Percentiles rank a stretch among this genome's conserved stretches.
Evolutionary conservation across 2,329 filamentous ascomycete species (phyloP).

Genomic region (Neospermospora avenae): DNA sequence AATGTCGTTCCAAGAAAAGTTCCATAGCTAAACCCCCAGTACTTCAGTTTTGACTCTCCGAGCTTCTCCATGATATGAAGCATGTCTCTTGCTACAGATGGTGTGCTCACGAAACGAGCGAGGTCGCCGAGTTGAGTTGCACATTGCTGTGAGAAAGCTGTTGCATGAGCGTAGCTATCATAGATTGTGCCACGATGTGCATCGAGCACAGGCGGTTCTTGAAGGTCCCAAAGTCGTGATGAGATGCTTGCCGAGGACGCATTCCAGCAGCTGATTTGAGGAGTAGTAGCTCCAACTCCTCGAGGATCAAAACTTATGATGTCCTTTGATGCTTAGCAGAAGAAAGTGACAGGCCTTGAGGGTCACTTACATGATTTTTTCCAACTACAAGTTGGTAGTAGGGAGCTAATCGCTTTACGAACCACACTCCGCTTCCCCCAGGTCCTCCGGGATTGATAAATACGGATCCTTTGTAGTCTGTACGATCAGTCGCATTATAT

Average conservation of each 20-base stretch:
- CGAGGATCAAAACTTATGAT: constrained; percentile 51
- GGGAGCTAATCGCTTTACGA: constrained; percentile 24
- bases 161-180: constrained; percentile 44
- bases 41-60: constrained; percentile 39
- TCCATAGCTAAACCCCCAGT: constrained; percentile 51
- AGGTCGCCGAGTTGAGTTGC: constrained; percentile 18
- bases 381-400: constrained; percentile 44
- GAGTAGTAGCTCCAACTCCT: constrained; percentile 45
- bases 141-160: constrained; percentile 44
- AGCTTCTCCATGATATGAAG: constrained; percentile 33
- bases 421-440: constrained; percentile 43
- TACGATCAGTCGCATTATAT: constrained; percentile 20
- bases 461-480: constrained; percentile 22
- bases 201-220: constrained; percentile 44
- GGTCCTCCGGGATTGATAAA: constrained; percentile 40
- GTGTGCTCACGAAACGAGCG: constrained; percentile 26
- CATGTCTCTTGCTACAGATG: constrained; percentile 36
- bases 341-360: background rate
- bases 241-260: background rate
- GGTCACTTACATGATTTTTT: constrained; percentile 41
- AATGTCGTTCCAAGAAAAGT: constrained; percentile 44
- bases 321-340: constrained; percentile 38
- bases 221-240: constrained; percentile 42
- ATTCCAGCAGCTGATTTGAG: constrained; percentile 48
- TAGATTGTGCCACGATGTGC: constrained; percentile 45